Base-by-base conservation (phyloP, 345 rosid genomes). In the Hypericum perforatum region DNA sequence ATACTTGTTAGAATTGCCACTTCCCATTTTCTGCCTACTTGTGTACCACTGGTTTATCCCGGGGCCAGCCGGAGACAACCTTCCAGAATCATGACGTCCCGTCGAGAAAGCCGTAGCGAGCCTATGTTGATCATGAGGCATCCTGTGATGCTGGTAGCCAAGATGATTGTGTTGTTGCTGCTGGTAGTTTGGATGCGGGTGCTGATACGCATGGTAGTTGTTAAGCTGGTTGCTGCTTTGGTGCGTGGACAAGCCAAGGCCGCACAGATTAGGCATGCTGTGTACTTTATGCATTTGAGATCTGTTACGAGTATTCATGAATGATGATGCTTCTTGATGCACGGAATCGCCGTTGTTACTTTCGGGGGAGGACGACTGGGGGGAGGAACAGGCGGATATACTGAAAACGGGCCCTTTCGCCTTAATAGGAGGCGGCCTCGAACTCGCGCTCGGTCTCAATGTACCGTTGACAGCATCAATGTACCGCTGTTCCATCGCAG, bases 381-480 rank as follows among this genome's bases (percentile, higher is more conserved):
- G 95, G 39, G 95, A 84, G 11, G 90, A 64, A 48, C 75, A 61
- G n/a, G 82, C 65, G 1, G 97, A 86, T 14, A 76, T 15, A 57
- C 86, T 80, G 51, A 81, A 77, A 15, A 56, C 38, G 0, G 82
- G 54, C 8, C 64, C 73, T 3, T 49, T 72, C 15, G 64, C 63
- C 39, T 59, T 65, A 68, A 74, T 54, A 0, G 77, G 80, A 42
- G 64, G 54, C 38, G 65, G 76, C 49, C 63, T 60, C 11, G 60
- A 49, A 22, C 6, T 55, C 39, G 66, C 13, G 0, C 63, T 10
- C 11, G 66, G 29, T 36, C 75, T 79, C 46, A 64, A 14, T 12
- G 75, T 57, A 7, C 92, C 89, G 14, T 91, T 91, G 66, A 91
- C 64, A 5, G 98, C 95, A 39, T 87, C 96, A 5, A 91, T 72